Conservation (phyloP, 129 eudicot species). For the Tanacetum coccineum region DNA sequence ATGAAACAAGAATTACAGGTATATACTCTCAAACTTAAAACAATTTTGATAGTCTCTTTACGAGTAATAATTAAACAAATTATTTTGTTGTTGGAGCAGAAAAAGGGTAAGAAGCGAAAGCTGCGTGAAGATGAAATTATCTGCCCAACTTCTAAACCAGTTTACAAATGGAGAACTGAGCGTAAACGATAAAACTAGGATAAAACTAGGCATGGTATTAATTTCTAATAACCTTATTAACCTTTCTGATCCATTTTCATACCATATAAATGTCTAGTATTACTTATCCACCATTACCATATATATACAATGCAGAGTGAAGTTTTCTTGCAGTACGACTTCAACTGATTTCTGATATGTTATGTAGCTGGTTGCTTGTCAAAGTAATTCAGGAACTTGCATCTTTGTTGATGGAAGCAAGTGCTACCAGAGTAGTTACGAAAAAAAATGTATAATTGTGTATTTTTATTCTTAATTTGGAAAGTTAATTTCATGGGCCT, state of each 20-base stretch:
- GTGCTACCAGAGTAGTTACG: background rate
- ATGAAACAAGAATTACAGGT: conserved; percentile 84
- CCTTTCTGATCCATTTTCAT: background rate
- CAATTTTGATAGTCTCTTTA: background rate
- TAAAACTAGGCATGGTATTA: conserved; percentile 28
- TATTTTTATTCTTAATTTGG: background rate
- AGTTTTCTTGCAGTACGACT: background rate
- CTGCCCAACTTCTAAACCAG: conserved; percentile 56
- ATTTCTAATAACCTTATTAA: background rate
- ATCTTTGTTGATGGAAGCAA: background rate
- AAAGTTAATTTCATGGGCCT: background rate
- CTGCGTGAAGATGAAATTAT: conserved; percentile 84
- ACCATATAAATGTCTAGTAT: background rate
- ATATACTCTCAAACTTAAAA: conserved; percentile 5
- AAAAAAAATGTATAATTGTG: background rate
- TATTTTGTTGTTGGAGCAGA: conserved; percentile 36
- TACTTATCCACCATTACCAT: background rate
- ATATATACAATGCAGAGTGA: conserved; percentile 12
- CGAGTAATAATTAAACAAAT: background rate
- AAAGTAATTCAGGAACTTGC: background rate
- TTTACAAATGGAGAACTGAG: conserved; percentile 79
- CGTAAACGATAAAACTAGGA: conserved; percentile 57
- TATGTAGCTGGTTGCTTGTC: background rate
- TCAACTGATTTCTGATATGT: conserved; percentile 4
- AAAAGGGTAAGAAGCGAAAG: conserved; percentile 78